These are phyloP conservation scores for Colletotrichum sp. DNA, from an alignment of 2,329 filamentous ascomycete genomes.

Conservation along the genomic window DNA sequence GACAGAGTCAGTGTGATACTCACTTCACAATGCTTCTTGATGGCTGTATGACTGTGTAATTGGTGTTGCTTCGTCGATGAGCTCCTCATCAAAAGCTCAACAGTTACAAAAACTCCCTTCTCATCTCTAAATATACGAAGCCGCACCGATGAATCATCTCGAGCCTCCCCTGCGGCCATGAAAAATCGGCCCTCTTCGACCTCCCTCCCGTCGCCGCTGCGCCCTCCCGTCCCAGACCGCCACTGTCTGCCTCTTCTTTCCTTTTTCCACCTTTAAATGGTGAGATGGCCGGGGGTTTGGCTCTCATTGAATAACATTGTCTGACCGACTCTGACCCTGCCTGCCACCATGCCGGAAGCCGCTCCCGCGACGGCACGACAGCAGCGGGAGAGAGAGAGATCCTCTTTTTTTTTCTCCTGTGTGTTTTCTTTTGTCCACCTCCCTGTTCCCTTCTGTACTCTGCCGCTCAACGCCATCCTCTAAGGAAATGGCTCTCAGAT, in stretches of 20 bases:
- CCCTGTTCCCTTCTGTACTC: not conserved
- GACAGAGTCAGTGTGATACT: not conserved
- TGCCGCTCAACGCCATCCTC: not conserved
- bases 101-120: not conserved
- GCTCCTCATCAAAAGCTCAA: not conserved
- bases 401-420: not conserved
- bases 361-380: not conserved
- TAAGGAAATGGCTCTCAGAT: not conserved
- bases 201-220: slow-evolving; percentile 1
- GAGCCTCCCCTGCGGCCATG: not conserved
- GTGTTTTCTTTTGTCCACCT: not conserved
- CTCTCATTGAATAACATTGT: not conserved
- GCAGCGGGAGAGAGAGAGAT: not conserved
- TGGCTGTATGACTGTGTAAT: rapidly evolving
- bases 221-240: slow-evolving; percentile 13
- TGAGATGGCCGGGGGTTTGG: not conserved
- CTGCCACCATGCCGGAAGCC: slow-evolving; percentile 4
- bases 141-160: not conserved
- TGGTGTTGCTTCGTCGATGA: not conserved
- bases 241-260: slow-evolving; percentile 12
- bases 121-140: not conserved
- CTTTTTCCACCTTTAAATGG: not conserved
- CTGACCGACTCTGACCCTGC: not conserved
- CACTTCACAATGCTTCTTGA: rapidly evolving
- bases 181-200: slow-evolving; percentile 1